These are phyloP conservation scores for Cladosporium sp. DNA, from an alignment of 2,329 filamentous ascomycete genomes.

Conservation along the genomic window DNA sequence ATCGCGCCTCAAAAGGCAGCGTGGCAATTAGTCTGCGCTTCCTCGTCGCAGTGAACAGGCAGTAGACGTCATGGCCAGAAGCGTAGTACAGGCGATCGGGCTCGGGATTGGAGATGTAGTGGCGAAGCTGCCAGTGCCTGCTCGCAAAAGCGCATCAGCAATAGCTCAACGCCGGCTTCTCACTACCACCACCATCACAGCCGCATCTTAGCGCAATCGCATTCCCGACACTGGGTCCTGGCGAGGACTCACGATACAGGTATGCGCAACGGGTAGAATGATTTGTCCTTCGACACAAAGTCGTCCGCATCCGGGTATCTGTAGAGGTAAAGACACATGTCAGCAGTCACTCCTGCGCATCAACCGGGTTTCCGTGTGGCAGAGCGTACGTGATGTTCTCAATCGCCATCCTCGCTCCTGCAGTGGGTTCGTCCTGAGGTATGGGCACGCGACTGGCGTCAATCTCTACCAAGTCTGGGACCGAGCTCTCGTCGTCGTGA, in stretches of 20 bases:
- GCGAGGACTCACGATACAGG: conserved; percentile 47
- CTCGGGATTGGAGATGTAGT: conserved; percentile 80
- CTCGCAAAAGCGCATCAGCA: conserved; percentile 34
- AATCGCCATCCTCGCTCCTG: conserved; percentile 31
- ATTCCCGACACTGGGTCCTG: background rate
- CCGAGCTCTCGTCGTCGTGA: background rate
- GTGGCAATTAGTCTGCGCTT: conserved; percentile 72
- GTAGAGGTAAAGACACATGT: conserved; percentile 13
- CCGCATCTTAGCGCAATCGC: background rate
- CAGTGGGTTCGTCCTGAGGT: background rate
- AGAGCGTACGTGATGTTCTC: conserved; percentile 29
- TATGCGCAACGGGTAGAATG: conserved; percentile 51
- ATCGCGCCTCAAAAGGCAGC: conserved; percentile 70
- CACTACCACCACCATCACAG: background rate
- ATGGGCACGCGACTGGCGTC: background rate
- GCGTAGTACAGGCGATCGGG: conserved; percentile 83
- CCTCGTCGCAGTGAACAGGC: conserved; percentile 65
- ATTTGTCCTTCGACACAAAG: conserved; percentile 46
- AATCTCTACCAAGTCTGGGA: conserved; percentile 5
- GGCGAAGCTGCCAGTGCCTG: conserved; percentile 79
- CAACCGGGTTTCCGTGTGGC: background rate
- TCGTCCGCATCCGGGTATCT: conserved; percentile 49
- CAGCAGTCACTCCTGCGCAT: conserved; percentile 18
- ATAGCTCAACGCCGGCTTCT: background rate
- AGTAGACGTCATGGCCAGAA: conserved; percentile 62